Evolutionary conservation across 805 yeast genomes (phyloP).

Genomic region (Pichia deserticola): DNA sequence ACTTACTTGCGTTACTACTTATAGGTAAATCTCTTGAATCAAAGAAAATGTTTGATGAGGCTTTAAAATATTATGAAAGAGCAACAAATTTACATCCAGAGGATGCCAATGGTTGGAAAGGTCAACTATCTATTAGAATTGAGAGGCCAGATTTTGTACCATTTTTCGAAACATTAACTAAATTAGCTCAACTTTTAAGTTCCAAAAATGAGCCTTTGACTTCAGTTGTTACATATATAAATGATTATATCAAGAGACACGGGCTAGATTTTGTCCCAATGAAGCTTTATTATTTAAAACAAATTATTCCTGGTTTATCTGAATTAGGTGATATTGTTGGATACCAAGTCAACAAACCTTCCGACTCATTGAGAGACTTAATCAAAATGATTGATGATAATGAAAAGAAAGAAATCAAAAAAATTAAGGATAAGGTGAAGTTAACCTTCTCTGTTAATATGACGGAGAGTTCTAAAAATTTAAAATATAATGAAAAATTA

Average conservation of each 20-base stretch:
- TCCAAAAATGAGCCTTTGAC: constrained; percentile 38
- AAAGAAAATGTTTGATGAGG: constrained; percentile 31
- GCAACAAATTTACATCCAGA: constrained; percentile 47
- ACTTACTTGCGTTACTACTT: constrained; percentile 63
- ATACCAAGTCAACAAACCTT: constrained; percentile 38
- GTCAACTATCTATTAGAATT: constrained; percentile 46
- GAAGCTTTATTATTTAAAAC: constrained; percentile 41
- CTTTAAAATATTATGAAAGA: constrained; percentile 35
- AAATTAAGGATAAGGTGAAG: constrained; percentile 38
- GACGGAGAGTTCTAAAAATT: constrained; percentile 28
- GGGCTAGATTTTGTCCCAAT: constrained; percentile 15
- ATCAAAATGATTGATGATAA: constrained; percentile 32
- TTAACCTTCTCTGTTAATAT: constrained; percentile 40
- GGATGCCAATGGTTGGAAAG: constrained; percentile 73
- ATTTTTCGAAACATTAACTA: constrained; percentile 42
- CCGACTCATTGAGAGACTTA: constrained; percentile 37
- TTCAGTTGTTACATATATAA: constrained; percentile 43
- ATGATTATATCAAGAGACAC: constrained; percentile 34
- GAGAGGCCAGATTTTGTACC: constrained; percentile 30
- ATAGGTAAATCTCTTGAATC: constrained; percentile 62
- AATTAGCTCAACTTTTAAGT: constrained; percentile 35
- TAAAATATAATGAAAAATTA: constrained; percentile 30
- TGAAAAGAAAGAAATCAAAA: constrained; percentile 37
- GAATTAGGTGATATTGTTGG: constrained; percentile 47
- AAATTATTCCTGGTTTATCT: constrained; percentile 46